A percentile compares a stretch with the other conserved stretches of the same genome.
These are phyloP conservation scores for Emergomyces africanus DNA, from an alignment of 2,329 filamentous ascomycete species.

Conservation along the genomic window DNA sequence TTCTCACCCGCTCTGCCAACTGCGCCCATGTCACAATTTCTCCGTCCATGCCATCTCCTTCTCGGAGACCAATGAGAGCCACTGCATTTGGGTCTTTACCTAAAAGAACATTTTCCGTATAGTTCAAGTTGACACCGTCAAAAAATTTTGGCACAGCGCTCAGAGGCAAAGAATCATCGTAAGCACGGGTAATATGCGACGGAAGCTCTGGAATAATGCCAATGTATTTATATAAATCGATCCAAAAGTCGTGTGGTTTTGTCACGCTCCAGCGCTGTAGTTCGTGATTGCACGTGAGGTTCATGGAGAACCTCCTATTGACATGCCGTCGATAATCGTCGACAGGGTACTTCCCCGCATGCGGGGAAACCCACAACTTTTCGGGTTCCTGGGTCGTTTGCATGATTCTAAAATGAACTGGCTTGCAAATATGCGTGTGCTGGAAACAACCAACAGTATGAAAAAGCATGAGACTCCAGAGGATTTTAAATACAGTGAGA, in stretches of 20 bases:
- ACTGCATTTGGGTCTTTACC: constrained; percentile 22
- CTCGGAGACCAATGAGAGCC: constrained; percentile 30
- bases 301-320: constrained; percentile 8
- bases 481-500: background rate
- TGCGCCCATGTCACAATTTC: constrained; percentile 29
- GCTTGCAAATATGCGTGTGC: background rate
- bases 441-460: background rate
- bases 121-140: constrained; percentile 25
- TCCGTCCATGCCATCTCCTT: constrained; percentile 24
- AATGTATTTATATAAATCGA: constrained; percentile 29
- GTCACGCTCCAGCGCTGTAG: constrained; percentile 29
- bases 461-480: background rate
- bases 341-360: constrained; percentile 9
- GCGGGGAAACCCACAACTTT: constrained; percentile 9
- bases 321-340: constrained; percentile 10
- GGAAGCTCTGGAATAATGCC: constrained; percentile 24
- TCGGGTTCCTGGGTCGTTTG: background rate
- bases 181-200: constrained; percentile 21
- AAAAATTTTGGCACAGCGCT: constrained; percentile 29
- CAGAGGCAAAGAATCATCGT: constrained; percentile 25
- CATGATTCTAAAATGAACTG: background rate
- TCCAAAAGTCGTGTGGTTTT: constrained; percentile 32
- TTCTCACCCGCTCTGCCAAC: constrained; percentile 26
- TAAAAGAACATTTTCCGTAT: constrained; percentile 27
- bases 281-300: constrained; percentile 18